Base-by-base conservation (phyloP, 257 asterid species). In the Coffea eugenioides region DNA sequence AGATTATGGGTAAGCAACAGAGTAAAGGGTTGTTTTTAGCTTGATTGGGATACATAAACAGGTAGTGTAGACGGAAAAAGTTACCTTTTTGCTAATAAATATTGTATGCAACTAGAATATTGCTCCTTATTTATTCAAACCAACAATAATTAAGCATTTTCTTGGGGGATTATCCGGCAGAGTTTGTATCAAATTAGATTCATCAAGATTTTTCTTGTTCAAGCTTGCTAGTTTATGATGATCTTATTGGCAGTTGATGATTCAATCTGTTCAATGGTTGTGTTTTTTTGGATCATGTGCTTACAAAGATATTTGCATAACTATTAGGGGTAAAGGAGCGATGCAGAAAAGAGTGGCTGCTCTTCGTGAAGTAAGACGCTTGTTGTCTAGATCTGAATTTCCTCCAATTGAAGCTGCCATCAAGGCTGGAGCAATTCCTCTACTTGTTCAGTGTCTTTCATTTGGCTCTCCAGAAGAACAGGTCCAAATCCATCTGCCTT, bases 401-500 rank as follows among this genome's bases (percentile, higher is more conserved):
- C 99, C 99, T 85, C 99, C 99, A 6, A 93, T 96, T 68, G 92
- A 91, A 88, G 93, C 92, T 67, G 94, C 97, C 21, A 92, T 96
- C 41, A 74, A 84, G 82, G 96, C 95, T 82, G 99, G 97, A 82
- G 96, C 89, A 61, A 77, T 92, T 85, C 90, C 97, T 80, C 80
- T 86, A 67, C 92, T 96, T 23, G 92, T 90, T 81, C 95, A 90
- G 68, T 92, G 97, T 82, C 97, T 96, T 80, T 88, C 97, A 78
- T 96, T 96, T 88, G 97, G 97, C 79, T 90, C 97, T 75, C 92
- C 97, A 11, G 98, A 94, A 85, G 99, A 96, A 79, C 98, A 96
- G 99, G 98, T 93, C 77, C 64, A 68, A 67, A 25, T 46, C 34
- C 25, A 72, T 75, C 31, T 13, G 8, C 36, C 14, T 57, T 45